A percentile compares a stretch with the other conserved stretches of the same genome.
Evolutionary conservation across 331 rosid genomes (phyloP).

Genomic region (Phaseolus coccineus): DNA sequence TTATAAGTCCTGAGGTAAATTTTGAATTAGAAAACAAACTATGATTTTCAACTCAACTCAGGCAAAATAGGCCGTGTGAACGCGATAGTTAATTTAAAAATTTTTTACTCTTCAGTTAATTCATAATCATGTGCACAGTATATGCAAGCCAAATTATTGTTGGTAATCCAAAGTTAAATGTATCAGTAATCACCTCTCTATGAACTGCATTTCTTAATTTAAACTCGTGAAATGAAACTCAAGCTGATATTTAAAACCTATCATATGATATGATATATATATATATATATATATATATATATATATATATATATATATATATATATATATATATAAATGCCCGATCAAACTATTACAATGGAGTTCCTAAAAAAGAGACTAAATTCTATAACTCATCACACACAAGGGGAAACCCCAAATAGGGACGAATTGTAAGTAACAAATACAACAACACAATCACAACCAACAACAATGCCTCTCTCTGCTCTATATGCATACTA

Average conservation of each 20-base stretch:
- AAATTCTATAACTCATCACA: slow-evolving; percentile 60
- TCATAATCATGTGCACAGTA: too few relatives aligned
- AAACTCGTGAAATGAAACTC: slow-evolving; percentile 1
- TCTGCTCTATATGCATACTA: slow-evolving; percentile 11
- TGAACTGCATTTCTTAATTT: not conserved
- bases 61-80: too few relatives aligned
- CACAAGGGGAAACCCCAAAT: slow-evolving; percentile 69
- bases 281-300: not conserved
- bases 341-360: slow-evolving; percentile 46
- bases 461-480: slow-evolving; percentile 38
- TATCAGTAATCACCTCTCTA: not conserved
- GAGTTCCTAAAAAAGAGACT: slow-evolving; percentile 48
- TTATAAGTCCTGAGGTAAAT: too few relatives aligned
- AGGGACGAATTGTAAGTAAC: slow-evolving; percentile 67
- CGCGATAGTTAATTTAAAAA: too few relatives aligned
- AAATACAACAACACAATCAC: slow-evolving; percentile 44
- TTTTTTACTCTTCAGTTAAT: too few relatives aligned
- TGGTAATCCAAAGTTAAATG: not conserved
- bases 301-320: slow-evolving; percentile 2
- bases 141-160: too few relatives aligned
- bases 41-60: too few relatives aligned
- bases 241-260: slow-evolving; percentile 12
- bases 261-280: not conserved
- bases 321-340: slow-evolving; percentile 11
- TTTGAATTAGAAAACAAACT: too few relatives aligned